Evolutionary conservation across 2,329 filamentous ascomycete genomes (phyloP).

Genomic region (Pestalotiopsis fici): DNA sequence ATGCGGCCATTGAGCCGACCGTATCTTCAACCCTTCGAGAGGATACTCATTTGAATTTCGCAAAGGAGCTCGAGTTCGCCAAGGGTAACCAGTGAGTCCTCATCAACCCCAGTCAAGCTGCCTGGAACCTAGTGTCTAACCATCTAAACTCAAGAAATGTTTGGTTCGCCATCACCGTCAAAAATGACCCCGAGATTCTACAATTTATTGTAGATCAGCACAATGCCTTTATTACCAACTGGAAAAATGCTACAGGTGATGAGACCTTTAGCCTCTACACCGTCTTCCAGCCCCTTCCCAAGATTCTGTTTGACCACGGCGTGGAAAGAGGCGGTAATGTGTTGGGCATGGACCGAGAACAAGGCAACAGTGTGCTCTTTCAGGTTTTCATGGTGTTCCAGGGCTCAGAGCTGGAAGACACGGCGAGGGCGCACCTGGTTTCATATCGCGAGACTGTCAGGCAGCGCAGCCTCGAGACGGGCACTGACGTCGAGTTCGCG

Average conservation of each 20-base stretch:
- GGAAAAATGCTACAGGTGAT: neutral
- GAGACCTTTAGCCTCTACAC: neutral
- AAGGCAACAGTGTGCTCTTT: slow-evolving; percentile 32
- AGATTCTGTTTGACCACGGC: slow-evolving; percentile 32
- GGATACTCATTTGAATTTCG: slow-evolving; percentile 11
- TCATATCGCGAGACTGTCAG: slow-evolving; percentile 28
- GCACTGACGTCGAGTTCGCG: slow-evolving; percentile 26
- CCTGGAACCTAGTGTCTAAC: neutral
- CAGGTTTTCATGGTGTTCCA: slow-evolving; percentile 29
- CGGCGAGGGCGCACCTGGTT: slow-evolving; percentile 30
- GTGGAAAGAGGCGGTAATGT: slow-evolving; percentile 38
- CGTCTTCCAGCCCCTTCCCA: slow-evolving; percentile 38
- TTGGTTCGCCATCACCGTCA: slow-evolving; percentile 17
- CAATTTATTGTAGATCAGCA: slow-evolving; percentile 38
- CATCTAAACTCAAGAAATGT: neutral
- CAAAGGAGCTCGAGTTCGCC: slow-evolving; percentile 11
- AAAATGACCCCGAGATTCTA: slow-evolving; percentile 26
- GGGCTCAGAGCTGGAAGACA: slow-evolving; percentile 23
- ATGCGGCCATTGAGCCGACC: slow-evolving; percentile 12
- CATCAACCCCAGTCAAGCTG: neutral
- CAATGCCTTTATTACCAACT: slow-evolving; percentile 5
- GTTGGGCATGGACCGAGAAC: slow-evolving; percentile 34
- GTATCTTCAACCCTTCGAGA: slow-evolving; percentile 10
- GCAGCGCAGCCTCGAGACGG: slow-evolving; percentile 13
- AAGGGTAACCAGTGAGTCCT: slow-evolving; percentile 9